Percentiles rank a stretch among this genome's conserved stretches.
phyloP scores from a whole-genome alignment of 257 asterid species.

The Solanum microdontum region DNA sequence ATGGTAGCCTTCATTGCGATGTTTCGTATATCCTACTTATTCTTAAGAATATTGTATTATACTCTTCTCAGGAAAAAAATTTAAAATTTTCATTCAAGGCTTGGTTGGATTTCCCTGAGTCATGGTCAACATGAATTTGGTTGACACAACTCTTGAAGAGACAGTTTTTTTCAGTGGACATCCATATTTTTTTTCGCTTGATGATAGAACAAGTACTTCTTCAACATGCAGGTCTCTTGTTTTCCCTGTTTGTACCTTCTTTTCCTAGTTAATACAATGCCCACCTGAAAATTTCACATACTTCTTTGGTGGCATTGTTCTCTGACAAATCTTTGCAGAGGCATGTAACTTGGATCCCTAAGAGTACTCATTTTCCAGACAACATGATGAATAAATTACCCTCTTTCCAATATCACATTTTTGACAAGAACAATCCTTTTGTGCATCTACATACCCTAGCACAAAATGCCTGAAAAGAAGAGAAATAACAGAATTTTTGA shows the following conservation, averaged over 20 bases:
- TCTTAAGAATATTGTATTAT: neutral
- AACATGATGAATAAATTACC: constrained; percentile 4
- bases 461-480: constrained; percentile 38
- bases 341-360: neutral
- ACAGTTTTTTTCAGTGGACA: no score
- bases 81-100: no score
- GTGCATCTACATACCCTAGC: constrained; percentile 1
- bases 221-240: neutral
- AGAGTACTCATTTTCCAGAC: neutral
- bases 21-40: neutral
- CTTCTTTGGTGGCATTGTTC: neutral
- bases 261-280: neutral
- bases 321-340: constrained; percentile 1
- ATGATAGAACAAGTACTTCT: neutral
- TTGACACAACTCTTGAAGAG: no score
- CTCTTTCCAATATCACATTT: constrained; percentile 11
- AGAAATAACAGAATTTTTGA: neutral
- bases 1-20: neutral
- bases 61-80: no score
- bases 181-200: no score
- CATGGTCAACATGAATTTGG: no score
- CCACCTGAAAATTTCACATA: neutral
- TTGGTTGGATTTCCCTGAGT: no score
- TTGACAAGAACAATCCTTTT: constrained; percentile 37
- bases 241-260: neutral